A percentile compares a stretch with the other conserved stretches of the same genome.
Conservation (phyloP, 2,329 filamentous ascomycete genomes). For the Chaetomium strumarium region DNA sequence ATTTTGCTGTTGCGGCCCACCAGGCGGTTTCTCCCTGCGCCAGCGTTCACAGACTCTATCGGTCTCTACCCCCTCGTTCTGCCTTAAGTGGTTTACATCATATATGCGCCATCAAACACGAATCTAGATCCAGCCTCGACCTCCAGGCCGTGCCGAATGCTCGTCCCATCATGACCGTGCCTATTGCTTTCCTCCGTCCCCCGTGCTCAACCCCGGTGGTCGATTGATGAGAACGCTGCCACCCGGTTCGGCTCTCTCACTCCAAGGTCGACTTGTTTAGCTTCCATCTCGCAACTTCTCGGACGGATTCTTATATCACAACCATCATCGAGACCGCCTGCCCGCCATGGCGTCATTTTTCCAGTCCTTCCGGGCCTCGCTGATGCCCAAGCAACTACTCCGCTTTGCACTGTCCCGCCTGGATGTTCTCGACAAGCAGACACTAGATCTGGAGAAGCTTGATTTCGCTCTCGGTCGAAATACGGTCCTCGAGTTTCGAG, state of each 20-base stretch:
- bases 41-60: neutral
- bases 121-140: neutral
- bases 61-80: neutral
- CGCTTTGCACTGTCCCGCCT: conserved; percentile 78
- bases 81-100: neutral
- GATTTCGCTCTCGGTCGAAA: conserved; percentile 77
- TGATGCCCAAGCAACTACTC: conserved; percentile 82
- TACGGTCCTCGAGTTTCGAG: conserved; percentile 76
- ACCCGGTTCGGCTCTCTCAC: neutral
- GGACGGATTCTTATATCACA: neutral
- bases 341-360: conserved; percentile 64
- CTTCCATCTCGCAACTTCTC: neutral
- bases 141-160: conserved; percentile 4
- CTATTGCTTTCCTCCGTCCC: conserved; percentile 12
- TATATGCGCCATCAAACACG: neutral
- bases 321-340: neutral
- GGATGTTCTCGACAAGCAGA: conserved; percentile 82
- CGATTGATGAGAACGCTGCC: conserved; percentile 6
- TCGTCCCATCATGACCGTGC: conserved; percentile 23
- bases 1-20: neutral
- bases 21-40: neutral
- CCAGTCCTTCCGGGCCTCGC: conserved; percentile 58
- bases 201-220: conserved; percentile 9
- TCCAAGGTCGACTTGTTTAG: neutral
- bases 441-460: conserved; percentile 77